Evolutionary conservation across 352 stramenopile species (phyloP), one percentile per base, ranked within the genome.

Genomic region (Aphanomyces cochlioides): DNA sequence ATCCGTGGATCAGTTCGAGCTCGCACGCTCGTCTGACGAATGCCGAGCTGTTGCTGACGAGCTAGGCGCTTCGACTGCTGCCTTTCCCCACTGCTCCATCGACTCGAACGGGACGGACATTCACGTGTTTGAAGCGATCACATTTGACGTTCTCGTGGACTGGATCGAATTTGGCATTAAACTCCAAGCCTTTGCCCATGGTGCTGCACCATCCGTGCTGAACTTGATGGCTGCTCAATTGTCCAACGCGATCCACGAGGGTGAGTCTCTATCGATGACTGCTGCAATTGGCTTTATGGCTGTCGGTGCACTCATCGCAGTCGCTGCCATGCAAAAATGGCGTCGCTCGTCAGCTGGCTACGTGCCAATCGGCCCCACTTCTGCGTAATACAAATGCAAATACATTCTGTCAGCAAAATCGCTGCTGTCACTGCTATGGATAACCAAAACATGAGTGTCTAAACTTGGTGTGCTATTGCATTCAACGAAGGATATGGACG

Each of bases 121-220:
- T 19, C 45, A 53, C 1, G n/a, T 53, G 13, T 53, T 53, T 15
- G 45, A 53, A 53, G 45, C 45, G 45, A n/a, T 53, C 13, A 2
- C 45, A n/a, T 53, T 53, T 19, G 45, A 53, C n/a, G 45, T 53
- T 19, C n/a, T 53, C 13, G 2, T 53, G 13, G 45, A 53, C 45
- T 53, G 45, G 45, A 53, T 53, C n/a, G 45, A 53, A n/a, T 53
- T 53, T 53, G 45, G 45, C 45, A 21, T 41, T 37, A 69, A 15
- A 37, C 45, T 38, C 45, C 21, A 61, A 50, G 59, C 8, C 12
- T 41, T 12, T 28, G 28, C 28, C 28, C 28, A 28, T 28, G 28
- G 28, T 28, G 28, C 28, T 28, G 28, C 28, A 28, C 28, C 28
- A 28, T 28, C 28, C 28, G 28, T 28, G 28, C 28, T 2, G 1